Percentiles rank a stretch among this genome's conserved stretches.
Evolutionary conservation across 495 filamentous ascomycete species (phyloP).

Genomic region (Amniculicola lignicola): DNA sequence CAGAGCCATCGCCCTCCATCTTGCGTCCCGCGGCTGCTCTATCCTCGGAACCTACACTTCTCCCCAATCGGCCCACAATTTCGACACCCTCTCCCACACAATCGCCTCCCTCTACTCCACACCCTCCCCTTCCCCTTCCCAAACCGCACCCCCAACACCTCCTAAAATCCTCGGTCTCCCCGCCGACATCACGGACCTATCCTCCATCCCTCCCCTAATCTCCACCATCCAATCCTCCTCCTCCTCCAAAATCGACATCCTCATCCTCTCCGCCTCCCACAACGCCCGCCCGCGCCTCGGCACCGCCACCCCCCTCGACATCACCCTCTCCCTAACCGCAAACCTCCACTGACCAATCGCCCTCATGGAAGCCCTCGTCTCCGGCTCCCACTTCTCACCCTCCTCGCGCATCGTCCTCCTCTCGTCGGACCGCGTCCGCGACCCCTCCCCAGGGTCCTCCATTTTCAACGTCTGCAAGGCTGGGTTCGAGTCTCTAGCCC

Average conservation of each 20-base stretch:
- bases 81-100: slow-evolving; percentile 34
- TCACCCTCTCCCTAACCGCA: slow-evolving; percentile 14
- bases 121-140: background rate
- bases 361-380: slow-evolving; percentile 29
- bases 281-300: slow-evolving; percentile 17
- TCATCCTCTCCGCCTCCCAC: slow-evolving; percentile 25
- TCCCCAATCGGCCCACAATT: slow-evolving; percentile 29
- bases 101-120: slow-evolving; percentile 22
- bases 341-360: slow-evolving; percentile 31
- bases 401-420: slow-evolving; percentile 26
- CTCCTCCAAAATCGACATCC: slow-evolving; percentile 27
- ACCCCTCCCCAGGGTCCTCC: slow-evolving; percentile 13
- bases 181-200: slow-evolving; percentile 31
- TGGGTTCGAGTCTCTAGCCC: slow-evolving; percentile 15
- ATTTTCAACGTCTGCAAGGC: slow-evolving; percentile 30
- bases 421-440: slow-evolving; percentile 21
- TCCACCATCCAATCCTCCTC: slow-evolving; percentile 6
- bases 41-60: slow-evolving; percentile 34
- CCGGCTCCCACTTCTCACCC: slow-evolving; percentile 13
- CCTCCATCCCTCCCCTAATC: slow-evolving; percentile 5
- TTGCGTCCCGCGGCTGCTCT: slow-evolving; percentile 29
- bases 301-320: slow-evolving; percentile 15
- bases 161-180: slow-evolving; percentile 28
- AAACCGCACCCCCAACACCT: background rate
- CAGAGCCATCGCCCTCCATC: slow-evolving; percentile 33